phyloP scores from a whole-genome alignment of 257 asterid genomes.

The Plantago major region DNA sequence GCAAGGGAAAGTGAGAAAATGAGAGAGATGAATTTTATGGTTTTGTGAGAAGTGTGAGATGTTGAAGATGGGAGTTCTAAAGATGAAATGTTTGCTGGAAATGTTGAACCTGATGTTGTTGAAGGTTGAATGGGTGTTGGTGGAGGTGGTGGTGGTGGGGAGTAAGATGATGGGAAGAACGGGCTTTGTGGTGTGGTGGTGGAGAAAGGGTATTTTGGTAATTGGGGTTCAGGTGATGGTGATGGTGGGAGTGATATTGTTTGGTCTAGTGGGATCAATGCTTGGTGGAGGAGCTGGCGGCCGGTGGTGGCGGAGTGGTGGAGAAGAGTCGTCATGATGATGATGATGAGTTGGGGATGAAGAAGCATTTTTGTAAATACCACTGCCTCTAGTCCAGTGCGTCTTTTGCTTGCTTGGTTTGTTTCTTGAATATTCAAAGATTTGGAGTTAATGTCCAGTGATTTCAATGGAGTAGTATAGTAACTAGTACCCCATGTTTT shows the following conservation, averaged over 20 bases:
- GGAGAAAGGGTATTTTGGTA: constrained; percentile 67
- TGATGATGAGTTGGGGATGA: neutral
- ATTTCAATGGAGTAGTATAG: too few species aligned
- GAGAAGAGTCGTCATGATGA: neutral
- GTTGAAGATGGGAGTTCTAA: constrained; percentile 64
- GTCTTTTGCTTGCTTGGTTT: too few species aligned
- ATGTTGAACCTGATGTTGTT: too few species aligned
- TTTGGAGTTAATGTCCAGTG: too few species aligned
- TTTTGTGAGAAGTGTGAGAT: constrained; percentile 42
- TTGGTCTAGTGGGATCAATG: constrained; percentile 41
- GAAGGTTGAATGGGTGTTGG: constrained; percentile 31
- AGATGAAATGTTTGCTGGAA: constrained; percentile 91
- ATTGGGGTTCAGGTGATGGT: constrained; percentile 32
- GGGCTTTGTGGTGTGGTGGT: constrained; percentile 37
- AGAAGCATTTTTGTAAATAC: too few species aligned
- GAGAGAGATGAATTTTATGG: constrained; percentile 56
- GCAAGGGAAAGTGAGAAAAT: constrained; percentile 42
- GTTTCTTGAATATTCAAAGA: too few species aligned
- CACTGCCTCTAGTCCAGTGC: too few species aligned
- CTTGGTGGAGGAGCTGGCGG: constrained; percentile 62
- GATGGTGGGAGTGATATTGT: constrained; percentile 33
- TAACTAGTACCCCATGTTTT: too few species aligned
- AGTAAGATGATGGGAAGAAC: constrained; percentile 49
- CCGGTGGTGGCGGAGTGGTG: constrained; percentile 21
- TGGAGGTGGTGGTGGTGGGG: constrained; percentile 49